A percentile compares a stretch with the other conserved stretches of the same genome.
These are phyloP conservation scores for Psidium friedrichsthalianum DNA, from an alignment of 345 rosid genomes.

Conservation along the genomic window DNA sequence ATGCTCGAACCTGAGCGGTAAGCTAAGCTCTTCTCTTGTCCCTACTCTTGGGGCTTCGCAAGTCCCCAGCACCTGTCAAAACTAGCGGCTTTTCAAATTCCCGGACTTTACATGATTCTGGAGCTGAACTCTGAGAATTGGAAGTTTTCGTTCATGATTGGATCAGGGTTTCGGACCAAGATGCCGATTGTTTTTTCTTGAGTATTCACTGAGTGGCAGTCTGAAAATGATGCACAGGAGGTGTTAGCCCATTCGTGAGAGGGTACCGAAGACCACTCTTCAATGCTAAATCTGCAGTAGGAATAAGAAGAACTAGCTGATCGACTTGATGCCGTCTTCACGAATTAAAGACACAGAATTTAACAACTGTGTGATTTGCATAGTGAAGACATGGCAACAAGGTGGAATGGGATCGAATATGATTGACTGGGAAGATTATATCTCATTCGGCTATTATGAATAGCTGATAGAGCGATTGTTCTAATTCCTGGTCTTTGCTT, in stretches of 20 bases:
- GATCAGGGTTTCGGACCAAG: not conserved
- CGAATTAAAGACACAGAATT: not conserved
- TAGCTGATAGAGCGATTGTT: not conserved
- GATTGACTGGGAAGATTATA: not conserved
- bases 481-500: not conserved
- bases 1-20: conserved; percentile 3
- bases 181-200: not conserved
- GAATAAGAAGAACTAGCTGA: not conserved
- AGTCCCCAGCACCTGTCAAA: not conserved
- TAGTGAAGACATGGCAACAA: not conserved
- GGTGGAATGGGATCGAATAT: not conserved
- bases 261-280: not conserved
- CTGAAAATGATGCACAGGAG: not conserved
- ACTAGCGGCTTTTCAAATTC: not conserved
- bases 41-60: not conserved
- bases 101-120: not conserved
- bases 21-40: not conserved
- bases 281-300: not conserved
- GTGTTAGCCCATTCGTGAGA: not conserved
- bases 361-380: not conserved
- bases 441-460: not conserved
- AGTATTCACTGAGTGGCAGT: not conserved
- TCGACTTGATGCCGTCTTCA: not conserved
- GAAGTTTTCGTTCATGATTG: not conserved
- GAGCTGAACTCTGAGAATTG: not conserved